A percentile compares a stretch with the other conserved stretches of the same genome.
Evolutionary conservation across 441 rosid genomes (phyloP).

Genomic region (Gossypium laxum): DNA sequence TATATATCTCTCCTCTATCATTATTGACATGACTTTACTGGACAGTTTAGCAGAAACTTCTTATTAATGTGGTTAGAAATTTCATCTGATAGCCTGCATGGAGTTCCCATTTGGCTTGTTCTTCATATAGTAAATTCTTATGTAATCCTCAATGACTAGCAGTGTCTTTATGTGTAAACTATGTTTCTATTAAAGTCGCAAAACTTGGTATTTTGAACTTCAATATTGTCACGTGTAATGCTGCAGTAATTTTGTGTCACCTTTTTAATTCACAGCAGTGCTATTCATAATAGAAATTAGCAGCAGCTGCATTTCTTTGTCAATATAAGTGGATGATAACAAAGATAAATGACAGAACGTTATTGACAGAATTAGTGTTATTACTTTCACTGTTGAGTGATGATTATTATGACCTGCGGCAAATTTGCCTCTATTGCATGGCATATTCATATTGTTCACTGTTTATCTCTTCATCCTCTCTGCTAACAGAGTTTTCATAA

Average conservation of each 20-base stretch:
- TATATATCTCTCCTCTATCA: background rate
- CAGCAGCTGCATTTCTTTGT: background rate
- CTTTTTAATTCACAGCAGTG: background rate
- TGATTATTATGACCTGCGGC: background rate
- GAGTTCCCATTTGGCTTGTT: background rate
- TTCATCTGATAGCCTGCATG: background rate
- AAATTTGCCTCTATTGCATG: background rate
- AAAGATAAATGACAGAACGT: background rate
- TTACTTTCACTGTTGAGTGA: background rate
- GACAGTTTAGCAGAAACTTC: background rate
- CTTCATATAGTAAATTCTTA: background rate
- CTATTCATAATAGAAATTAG: background rate
- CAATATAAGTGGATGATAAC: background rate
- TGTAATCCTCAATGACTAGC: background rate
- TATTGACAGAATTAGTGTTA: background rate
- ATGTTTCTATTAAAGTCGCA: background rate
- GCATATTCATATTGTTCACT: background rate
- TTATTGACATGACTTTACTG: background rate
- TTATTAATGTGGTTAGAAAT: background rate
- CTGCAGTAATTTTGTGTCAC: background rate
- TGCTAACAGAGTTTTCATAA: constrained; percentile 16
- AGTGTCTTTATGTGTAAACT: background rate
- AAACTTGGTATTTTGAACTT: background rate
- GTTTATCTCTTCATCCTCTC: background rate
- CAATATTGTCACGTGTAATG: background rate